A percentile compares a stretch with the other conserved stretches of the same genome.
Conservation (phyloP, 441 rosid genomes). For the Populus hybrid region DNA sequence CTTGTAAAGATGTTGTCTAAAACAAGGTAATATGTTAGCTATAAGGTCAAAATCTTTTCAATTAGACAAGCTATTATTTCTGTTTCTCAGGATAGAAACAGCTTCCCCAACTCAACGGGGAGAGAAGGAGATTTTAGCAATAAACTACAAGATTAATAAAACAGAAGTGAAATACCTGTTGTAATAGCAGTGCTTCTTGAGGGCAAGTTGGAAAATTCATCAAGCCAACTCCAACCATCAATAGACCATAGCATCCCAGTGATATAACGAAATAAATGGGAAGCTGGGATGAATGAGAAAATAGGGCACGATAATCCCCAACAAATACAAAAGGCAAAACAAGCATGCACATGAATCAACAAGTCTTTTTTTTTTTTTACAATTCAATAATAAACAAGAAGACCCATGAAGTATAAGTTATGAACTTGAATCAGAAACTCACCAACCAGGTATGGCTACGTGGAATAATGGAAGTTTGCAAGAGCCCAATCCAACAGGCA, state of each 20-base stretch:
- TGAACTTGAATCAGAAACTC: constrained; percentile 26
- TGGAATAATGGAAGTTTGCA: constrained; percentile 52
- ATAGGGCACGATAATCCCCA: neutral
- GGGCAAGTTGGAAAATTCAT: constrained; percentile 93
- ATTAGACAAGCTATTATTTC: no score
- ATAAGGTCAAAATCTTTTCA: no score
- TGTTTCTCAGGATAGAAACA: neutral
- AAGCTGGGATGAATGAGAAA: constrained; percentile 37
- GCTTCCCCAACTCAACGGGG: neutral
- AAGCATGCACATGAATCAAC: neutral
- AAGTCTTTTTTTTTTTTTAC: neutral
- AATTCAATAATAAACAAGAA: neutral
- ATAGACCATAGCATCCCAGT: constrained; percentile 87
- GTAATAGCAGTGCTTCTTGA: constrained; percentile 75
- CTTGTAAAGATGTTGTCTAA: neutral
- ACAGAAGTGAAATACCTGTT: constrained; percentile 47
- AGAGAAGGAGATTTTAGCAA: neutral
- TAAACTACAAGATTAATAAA: neutral
- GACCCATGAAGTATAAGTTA: neutral
- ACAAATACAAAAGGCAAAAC: neutral
- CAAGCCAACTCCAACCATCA: constrained; percentile 88
- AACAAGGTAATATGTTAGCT: no score
- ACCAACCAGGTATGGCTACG: constrained; percentile 74
- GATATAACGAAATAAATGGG: constrained; percentile 74
- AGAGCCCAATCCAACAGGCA: constrained; percentile 74